phyloP scores from a whole-genome alignment of 768 basidiomycete species.

The Tylopilus intermedius region DNA sequence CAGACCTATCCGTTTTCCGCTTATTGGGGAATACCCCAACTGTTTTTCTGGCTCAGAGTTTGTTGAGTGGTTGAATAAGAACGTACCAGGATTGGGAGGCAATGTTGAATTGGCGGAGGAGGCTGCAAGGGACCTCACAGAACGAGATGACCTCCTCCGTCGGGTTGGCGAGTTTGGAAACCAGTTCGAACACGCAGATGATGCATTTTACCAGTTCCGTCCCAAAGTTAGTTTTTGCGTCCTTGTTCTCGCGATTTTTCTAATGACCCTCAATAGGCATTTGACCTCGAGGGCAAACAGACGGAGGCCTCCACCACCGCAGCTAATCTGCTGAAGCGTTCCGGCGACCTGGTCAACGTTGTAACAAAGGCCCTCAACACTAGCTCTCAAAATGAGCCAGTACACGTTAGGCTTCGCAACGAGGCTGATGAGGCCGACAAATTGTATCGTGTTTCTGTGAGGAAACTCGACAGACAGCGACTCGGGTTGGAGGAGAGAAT shows the following conservation, averaged over 20 bases:
- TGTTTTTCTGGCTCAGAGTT: constrained; percentile 90
- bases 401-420: constrained; percentile 61
- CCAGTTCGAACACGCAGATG: constrained; percentile 69
- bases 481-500: constrained; percentile 80
- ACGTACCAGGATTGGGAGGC: constrained; percentile 73
- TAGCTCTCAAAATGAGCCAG: constrained; percentile 51
- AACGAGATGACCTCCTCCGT: constrained; percentile 54
- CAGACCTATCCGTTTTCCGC: constrained; percentile 66
- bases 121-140: constrained; percentile 50
- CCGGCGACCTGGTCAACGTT: constrained; percentile 62
- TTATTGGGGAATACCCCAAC: constrained; percentile 80
- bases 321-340: constrained; percentile 57
- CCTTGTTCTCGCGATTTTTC: constrained; percentile 21
- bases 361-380: constrained; percentile 66
- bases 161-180: constrained; percentile 82
- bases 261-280: constrained; percentile 21
- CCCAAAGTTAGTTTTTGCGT: constrained; percentile 51
- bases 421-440: constrained; percentile 83
- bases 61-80: constrained; percentile 74
- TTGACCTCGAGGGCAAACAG: constrained; percentile 26
- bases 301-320: constrained; percentile 19
- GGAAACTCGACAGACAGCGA: constrained; percentile 79
- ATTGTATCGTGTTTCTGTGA: constrained; percentile 72
- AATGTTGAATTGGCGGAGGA: constrained; percentile 77
- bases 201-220: constrained; percentile 81